Base-by-base conservation (phyloP, 2,329 filamentous ascomycete species). In the Xylaria hypoxylon region DNA sequence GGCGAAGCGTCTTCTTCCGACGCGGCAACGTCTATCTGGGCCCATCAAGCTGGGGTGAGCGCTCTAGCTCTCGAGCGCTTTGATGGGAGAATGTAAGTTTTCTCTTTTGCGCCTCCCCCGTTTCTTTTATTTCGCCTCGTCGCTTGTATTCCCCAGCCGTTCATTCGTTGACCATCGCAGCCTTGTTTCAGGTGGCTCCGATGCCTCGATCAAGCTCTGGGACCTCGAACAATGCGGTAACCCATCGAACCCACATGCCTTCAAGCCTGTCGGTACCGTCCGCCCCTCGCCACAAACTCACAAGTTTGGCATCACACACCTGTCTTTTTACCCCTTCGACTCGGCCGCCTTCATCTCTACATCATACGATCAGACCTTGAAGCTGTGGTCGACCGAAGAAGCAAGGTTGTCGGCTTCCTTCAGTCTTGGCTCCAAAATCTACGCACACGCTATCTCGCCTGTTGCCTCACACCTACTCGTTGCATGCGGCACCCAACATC, bases 401-500 rank as follows among this genome's bases (percentile, higher is more conserved):
- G 83, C 90, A 19, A 76, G 81, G 17, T 78, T 87, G 1, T 89
- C 90, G 0, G 90, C 89, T 19, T 86, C 86, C 4, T 94, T 94
- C 73, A 83, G 89, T 66, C 84, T 94, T 26, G 87, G 86, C 58
- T 86, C 87, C 3, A 90, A 90, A 35, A 83, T 93, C 53, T 93
- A 93, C 79, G 89, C 91, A 0, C 94, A 97, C 77, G 89, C 92
- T 0, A 85, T 92, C 28, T 97, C 94, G 0, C 86, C 90, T 47
- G 81, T 94, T 64, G 86, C 93, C 62, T 81, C 87, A 59, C 85
- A 94, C 74, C 84, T 97, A 0, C 86, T 97, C 3, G 92, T 97
- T 10, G 94, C 95, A 10, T 96, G 93, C 74, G 94, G 92, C 0
- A 96, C 94, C 0, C 93, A 96, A 70, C 90, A 96, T 76, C 92